phyloP scores from a whole-genome alignment of 208 protist species.

The Trypanosoma mega region DNA sequence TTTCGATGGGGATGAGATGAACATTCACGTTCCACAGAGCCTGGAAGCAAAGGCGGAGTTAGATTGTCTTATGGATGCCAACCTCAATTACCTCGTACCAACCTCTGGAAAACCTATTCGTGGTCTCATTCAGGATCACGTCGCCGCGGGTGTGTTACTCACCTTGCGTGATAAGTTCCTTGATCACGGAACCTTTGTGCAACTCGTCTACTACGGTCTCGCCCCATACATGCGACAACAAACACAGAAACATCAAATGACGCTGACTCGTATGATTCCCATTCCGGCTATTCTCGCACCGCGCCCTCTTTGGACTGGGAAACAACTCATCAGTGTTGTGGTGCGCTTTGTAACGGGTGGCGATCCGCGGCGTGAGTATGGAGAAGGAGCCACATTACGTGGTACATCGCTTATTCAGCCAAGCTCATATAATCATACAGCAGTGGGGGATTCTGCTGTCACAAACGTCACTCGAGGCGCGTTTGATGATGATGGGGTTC shows the following conservation, averaged over 20 bases:
- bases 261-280: conserved; percentile 75
- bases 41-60: conserved; percentile 94
- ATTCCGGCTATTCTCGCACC: conserved; percentile 96
- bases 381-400: conserved; percentile 80
- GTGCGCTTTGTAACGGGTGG: conserved; percentile 75
- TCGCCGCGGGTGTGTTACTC: conserved; percentile 97
- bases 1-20: conserved; percentile 99
- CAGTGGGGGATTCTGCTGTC: conserved; percentile 25
- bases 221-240: conserved; percentile 70
- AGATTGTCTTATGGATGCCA: conserved; percentile 92
- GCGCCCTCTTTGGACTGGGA: conserved; percentile 95
- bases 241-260: conserved; percentile 41
- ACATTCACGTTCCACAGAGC: conserved; percentile 99
- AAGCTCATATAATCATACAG: conserved; percentile 73
- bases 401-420: conserved; percentile 81
- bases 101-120: conserved; percentile 97
- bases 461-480: conserved; percentile 26
- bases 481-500: conserved; percentile 81
- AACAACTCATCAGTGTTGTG: conserved; percentile 96
- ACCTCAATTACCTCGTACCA: conserved; percentile 96
- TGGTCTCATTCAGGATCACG: conserved; percentile 99
- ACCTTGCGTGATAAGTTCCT: conserved; percentile 97
- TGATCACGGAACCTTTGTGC: conserved; percentile 86
- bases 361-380: neutral
- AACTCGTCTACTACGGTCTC: conserved; percentile 93